These are phyloP conservation scores for Claviceps sp. DNA, from an alignment of 2,329 filamentous ascomycete genomes.

Conservation along the genomic window DNA sequence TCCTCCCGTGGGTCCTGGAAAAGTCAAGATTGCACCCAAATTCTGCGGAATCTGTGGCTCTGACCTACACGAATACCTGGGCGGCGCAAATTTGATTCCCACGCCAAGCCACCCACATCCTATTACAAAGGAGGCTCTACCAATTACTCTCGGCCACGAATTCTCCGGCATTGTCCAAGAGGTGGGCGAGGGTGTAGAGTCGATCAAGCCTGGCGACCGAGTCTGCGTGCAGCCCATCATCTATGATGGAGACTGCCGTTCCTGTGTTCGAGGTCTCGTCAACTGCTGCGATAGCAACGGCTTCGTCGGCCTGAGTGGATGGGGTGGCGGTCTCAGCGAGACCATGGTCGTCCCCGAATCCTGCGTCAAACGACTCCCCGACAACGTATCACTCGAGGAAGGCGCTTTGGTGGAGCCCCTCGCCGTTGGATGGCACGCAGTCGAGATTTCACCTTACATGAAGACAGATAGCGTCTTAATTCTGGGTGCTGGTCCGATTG, in stretches of 20 bases:
- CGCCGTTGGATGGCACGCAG: constrained; percentile 31
- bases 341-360: constrained; percentile 36
- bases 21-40: constrained; percentile 28
- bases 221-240: constrained; percentile 49
- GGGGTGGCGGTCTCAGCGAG: constrained; percentile 43
- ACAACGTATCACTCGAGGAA: constrained; percentile 34
- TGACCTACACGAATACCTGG: constrained; percentile 19
- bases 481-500: constrained; percentile 37
- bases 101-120: constrained; percentile 38
- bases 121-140: constrained; percentile 41
- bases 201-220: constrained; percentile 38
- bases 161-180: constrained; percentile 47
- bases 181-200: constrained; percentile 35
- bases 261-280: constrained; percentile 36
- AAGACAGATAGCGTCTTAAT: constrained; percentile 30
- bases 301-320: constrained; percentile 20
- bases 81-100: constrained; percentile 21
- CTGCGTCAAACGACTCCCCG: constrained; percentile 35
- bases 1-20: constrained; percentile 27
- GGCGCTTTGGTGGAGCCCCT: constrained; percentile 40
- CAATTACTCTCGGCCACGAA: constrained; percentile 51
- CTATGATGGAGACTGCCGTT: constrained; percentile 40
- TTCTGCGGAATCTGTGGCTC: constrained; percentile 38
- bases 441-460: constrained; percentile 29
- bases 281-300: constrained; percentile 42